Evolutionary conservation across 441 rosid species (phyloP).

Genomic region (Metrosideros polymorpha): DNA sequence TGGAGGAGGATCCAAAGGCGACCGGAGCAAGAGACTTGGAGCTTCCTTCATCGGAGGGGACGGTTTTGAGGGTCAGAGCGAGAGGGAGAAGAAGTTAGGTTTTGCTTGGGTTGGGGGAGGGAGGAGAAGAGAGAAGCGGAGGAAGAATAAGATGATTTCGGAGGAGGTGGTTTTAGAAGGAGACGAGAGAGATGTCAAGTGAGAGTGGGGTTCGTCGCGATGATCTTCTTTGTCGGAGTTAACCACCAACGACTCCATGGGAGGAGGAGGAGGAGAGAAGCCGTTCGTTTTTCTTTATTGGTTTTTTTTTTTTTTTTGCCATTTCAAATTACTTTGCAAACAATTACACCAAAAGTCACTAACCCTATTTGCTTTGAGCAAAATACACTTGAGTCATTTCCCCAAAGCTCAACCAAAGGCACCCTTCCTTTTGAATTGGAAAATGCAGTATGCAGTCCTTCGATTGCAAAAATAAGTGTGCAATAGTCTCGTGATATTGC

Average conservation of each 20-base stretch:
- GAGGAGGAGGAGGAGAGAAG: not conserved
- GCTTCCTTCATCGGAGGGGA: not conserved
- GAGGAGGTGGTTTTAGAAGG: not conserved
- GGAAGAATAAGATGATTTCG: slow-evolving; percentile 5
- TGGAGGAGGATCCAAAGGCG: slow-evolving; percentile 11
- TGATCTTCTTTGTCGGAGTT: slow-evolving; percentile 50
- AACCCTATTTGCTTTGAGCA: no score
- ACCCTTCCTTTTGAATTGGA: no score
- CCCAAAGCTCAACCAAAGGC: no score
- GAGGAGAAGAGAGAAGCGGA: slow-evolving; percentile 19
- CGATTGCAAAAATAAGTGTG: no score
- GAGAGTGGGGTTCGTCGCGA: not conserved
- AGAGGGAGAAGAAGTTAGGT: slow-evolving; percentile 5
- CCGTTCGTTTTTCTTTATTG: no score
- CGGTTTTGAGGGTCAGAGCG: slow-evolving; percentile 19
- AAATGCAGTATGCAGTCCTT: no score
- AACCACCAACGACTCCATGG: slow-evolving; percentile 72
- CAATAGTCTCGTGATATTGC: no score
- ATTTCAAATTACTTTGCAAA: no score
- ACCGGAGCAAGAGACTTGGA: slow-evolving; percentile 5
- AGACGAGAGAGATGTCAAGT: not conserved
- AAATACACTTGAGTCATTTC: no score
- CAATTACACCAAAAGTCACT: no score
- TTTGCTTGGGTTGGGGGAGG: slow-evolving; percentile 22
- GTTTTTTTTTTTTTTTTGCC: no score